Conservation (phyloP, 2,329 filamentous ascomycete species). For the Penicillium sp. region DNA sequence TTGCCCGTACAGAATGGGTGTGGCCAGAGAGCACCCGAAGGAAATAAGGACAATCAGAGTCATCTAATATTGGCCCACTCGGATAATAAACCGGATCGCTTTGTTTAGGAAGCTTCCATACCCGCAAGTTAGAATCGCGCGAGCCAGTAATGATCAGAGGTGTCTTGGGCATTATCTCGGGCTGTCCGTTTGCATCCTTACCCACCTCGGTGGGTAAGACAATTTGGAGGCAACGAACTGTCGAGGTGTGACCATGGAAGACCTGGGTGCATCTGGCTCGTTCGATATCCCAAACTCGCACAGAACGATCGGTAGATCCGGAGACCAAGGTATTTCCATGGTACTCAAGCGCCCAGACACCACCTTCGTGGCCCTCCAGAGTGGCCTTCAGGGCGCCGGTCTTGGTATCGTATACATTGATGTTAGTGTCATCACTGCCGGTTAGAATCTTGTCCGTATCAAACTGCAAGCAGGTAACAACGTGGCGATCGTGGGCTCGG, state of each 20-base stretch:
- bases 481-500: constrained; percentile 91
- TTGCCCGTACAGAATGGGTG: constrained; percentile 90
- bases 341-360: constrained; percentile 97
- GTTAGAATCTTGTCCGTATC: constrained; percentile 98
- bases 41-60: constrained; percentile 90
- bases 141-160: constrained; percentile 97
- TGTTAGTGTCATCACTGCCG: constrained; percentile 95
- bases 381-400: constrained; percentile 83
- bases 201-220: constrained; percentile 83
- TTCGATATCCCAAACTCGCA: constrained; percentile 99
- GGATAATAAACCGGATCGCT: constrained; percentile 79
- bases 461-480: constrained; percentile 97
- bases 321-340: constrained; percentile 94
- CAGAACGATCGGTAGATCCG: constrained; percentile 92
- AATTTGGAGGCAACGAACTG: constrained; percentile 93
- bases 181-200: constrained; percentile 69
- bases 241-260: constrained; percentile 97
- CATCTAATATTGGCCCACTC: constrained; percentile 71
- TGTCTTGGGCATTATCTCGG: constrained; percentile 89
- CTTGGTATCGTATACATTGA: constrained; percentile 97
- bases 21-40: constrained; percentile 85
- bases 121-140: constrained; percentile 87
- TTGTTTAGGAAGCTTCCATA: constrained; percentile 89
- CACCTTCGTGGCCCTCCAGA: constrained; percentile 91
- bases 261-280: constrained; percentile 90